These are phyloP conservation scores for Yarrowia sp. DNA, from an alignment of 805 yeast genomes.

Conservation along the genomic window DNA sequence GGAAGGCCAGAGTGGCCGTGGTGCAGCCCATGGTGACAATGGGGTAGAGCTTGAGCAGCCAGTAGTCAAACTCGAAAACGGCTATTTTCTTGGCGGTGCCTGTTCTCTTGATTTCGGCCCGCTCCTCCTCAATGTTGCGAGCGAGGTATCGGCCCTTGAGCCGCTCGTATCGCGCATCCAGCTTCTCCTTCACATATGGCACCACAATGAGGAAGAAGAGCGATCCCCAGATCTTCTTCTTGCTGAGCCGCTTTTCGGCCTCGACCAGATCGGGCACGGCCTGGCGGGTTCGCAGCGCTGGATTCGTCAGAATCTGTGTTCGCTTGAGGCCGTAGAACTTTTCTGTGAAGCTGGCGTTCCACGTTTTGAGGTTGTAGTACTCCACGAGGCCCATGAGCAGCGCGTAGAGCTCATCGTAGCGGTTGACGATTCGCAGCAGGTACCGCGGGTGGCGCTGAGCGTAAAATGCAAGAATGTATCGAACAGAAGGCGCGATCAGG, in stretches of 20 bases:
- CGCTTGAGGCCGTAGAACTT: constrained; percentile 88
- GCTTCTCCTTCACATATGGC: constrained; percentile 68
- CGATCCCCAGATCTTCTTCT: constrained; percentile 53
- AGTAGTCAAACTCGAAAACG: constrained; percentile 33
- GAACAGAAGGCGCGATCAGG: constrained; percentile 74
- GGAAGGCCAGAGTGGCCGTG: constrained; percentile 53
- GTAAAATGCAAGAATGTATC: constrained; percentile 77
- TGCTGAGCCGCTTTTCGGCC: constrained; percentile 51
- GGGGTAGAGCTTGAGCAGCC: constrained; percentile 65
- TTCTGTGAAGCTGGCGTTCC: constrained; percentile 88
- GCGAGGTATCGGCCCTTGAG: constrained; percentile 59
- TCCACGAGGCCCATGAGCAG: constrained; percentile 64
- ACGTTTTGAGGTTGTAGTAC: constrained; percentile 60
- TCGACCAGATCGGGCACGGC: constrained; percentile 46
- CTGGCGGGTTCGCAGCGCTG: constrained; percentile 35
- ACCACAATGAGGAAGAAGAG: constrained; percentile 55
- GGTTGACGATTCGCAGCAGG: constrained; percentile 57
- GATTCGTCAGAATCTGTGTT: constrained; percentile 39
- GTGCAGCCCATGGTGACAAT: constrained; percentile 48
- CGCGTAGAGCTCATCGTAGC: constrained; percentile 74
- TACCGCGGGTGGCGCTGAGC: constrained; percentile 74
- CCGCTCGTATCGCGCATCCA: constrained; percentile 61
- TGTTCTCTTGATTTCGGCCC: constrained; percentile 27
- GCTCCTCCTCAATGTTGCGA: constrained; percentile 43
- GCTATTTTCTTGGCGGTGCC: constrained; percentile 32